These are phyloP conservation scores for Aspergillus sp. DNA, from an alignment of 2,329 filamentous ascomycete genomes.

Conservation along the genomic window DNA sequence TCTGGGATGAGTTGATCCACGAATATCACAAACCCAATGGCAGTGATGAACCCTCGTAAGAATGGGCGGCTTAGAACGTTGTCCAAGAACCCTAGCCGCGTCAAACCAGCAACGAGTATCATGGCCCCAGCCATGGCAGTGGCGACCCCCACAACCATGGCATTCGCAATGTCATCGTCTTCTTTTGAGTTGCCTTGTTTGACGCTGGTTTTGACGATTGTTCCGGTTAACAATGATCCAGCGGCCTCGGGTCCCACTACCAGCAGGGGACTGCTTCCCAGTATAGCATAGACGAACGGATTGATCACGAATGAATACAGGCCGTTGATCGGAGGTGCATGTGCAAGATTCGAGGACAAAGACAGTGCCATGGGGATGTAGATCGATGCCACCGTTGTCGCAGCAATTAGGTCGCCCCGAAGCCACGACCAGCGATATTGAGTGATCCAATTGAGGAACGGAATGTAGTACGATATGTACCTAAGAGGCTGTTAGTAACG, in stretches of 20 bases:
- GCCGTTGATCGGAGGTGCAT: slow-evolving; percentile 89
- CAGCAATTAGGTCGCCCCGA: slow-evolving; percentile 81
- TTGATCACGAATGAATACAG: slow-evolving; percentile 94
- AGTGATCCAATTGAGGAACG: slow-evolving; percentile 83
- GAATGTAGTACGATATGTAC: slow-evolving; percentile 92
- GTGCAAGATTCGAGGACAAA: slow-evolving; percentile 85
- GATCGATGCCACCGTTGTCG: slow-evolving; percentile 95
- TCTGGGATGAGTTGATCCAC: slow-evolving; percentile 94
- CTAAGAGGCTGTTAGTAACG: slow-evolving; percentile 42
- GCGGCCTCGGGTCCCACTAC: slow-evolving; percentile 93
- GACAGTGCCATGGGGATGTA: slow-evolving; percentile 98
- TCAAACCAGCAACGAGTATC: slow-evolving; percentile 82
- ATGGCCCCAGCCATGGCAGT: slow-evolving; percentile 84
- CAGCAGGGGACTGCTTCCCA: slow-evolving; percentile 91
- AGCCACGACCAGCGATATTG: slow-evolving; percentile 83
- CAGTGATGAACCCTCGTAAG: slow-evolving; percentile 91
- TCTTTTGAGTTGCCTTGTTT: slow-evolving; percentile 64
- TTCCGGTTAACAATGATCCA: slow-evolving; percentile 84
- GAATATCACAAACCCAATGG: slow-evolving; percentile 93
- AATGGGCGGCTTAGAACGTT: slow-evolving; percentile 93
- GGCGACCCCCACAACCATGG: slow-evolving; percentile 81
- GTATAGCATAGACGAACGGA: slow-evolving; percentile 82
- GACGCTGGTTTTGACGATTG: slow-evolving; percentile 76
- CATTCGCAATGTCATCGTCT: slow-evolving; percentile 69
- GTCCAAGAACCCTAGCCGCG: slow-evolving; percentile 86